A percentile compares a stretch with the other conserved stretches of the same genome.
These are phyloP conservation scores for Suhomyces canberraensis DNA, from an alignment of 805 yeast species.

Conservation along the genomic window DNA sequence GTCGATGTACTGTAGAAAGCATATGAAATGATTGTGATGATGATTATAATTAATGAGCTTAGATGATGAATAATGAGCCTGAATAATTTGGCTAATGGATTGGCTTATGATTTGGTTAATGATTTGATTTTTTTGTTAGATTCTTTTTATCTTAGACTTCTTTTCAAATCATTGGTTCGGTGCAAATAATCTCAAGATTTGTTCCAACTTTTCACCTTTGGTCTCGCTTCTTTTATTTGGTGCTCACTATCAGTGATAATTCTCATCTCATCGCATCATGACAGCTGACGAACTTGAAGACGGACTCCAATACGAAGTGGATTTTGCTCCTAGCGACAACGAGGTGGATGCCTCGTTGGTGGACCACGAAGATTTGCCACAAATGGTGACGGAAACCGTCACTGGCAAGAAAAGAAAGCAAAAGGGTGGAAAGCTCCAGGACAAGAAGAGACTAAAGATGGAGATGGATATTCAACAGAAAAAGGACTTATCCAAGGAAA, in stretches of 20 bases:
- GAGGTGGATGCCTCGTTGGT: slow-evolving; percentile 15
- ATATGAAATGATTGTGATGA: no score
- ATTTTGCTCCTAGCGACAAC: slow-evolving; percentile 23
- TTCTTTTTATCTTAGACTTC: no score
- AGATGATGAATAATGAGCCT: neutral
- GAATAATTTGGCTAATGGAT: no score
- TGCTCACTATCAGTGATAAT: no score
- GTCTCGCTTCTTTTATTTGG: no score
- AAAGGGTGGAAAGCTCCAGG: slow-evolving; percentile 45
- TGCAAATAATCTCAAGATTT: no score
- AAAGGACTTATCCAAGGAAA: slow-evolving; percentile 47
- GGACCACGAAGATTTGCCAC: slow-evolving; percentile 20
- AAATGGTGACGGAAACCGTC: slow-evolving; percentile 7
- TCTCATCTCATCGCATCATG: slow-evolving; percentile 6
- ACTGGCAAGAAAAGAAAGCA: slow-evolving; percentile 21
- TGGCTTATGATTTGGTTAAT: no score
- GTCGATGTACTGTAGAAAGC: neutral
- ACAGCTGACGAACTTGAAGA: slow-evolving; percentile 75
- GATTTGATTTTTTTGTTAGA: no score
- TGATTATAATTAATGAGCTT: no score
- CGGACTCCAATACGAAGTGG: slow-evolving; percentile 62
- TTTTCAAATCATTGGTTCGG: no score
- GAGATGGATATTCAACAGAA: slow-evolving; percentile 62
- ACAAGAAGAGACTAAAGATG: slow-evolving; percentile 65
- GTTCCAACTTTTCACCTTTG: no score